Percentiles rank a stretch among this genome's conserved stretches.
These are phyloP conservation scores for Cryptococcus sp. DNA, from an alignment of 1,284 basidiomycete genomes.

Conservation along the genomic window DNA sequence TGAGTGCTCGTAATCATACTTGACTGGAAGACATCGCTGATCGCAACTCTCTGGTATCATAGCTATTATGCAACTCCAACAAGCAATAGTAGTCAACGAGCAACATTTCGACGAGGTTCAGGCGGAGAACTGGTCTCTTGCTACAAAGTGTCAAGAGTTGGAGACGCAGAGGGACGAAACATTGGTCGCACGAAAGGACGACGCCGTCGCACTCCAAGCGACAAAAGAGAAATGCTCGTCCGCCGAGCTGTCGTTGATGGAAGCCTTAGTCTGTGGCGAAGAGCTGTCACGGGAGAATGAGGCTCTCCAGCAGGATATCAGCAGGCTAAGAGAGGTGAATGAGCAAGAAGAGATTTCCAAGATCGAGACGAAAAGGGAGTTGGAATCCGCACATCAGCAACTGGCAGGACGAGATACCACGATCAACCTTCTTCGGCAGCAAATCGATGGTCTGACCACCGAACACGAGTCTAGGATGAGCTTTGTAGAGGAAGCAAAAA, in stretches of 20 bases:
- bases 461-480: neutral
- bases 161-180: conserved; percentile 9
- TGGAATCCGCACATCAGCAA: neutral
- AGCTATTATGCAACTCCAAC: conserved; percentile 29
- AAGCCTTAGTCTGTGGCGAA: neutral
- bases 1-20: neutral
- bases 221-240: neutral
- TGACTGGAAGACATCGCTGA: neutral
- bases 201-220: neutral
- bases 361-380: neutral
- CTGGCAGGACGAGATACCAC: neutral
- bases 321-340: neutral
- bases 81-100: conserved; percentile 32
- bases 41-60: neutral
- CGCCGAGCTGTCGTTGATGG: neutral
- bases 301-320: neutral
- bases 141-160: conserved; percentile 8
- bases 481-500: no score
- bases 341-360: neutral
- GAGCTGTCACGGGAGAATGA: neutral
- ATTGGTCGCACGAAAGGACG: neutral
- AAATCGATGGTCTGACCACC: neutral
- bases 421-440: neutral
- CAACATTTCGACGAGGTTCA: conserved; percentile 28
- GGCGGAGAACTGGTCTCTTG: conserved; percentile 7